Evolutionary conservation across 2,329 filamentous ascomycete genomes (phyloP).

Genomic region (Hymenoscyphus infarciens): DNA sequence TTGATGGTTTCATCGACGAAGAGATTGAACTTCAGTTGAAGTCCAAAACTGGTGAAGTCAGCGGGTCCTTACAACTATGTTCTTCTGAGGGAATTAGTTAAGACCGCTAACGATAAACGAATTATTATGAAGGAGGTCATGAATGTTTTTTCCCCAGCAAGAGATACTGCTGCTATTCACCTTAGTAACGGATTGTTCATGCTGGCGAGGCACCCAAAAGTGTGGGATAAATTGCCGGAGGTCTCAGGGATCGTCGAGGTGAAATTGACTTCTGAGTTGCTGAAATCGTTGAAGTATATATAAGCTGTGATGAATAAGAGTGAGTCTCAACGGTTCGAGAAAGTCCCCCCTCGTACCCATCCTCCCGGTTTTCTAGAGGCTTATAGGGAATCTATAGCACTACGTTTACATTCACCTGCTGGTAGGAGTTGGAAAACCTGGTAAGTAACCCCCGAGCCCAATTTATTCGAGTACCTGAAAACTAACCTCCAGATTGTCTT

Average conservation of each 20-base stretch:
- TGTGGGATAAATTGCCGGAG: conserved; percentile 39
- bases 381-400: not conserved
- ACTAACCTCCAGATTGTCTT: not conserved
- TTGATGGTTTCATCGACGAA: conserved; percentile 18
- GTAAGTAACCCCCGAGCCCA: not conserved
- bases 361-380: too few species aligned
- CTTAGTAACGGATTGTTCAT: conserved; percentile 46
- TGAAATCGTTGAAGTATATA: conserved; percentile 51
- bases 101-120: conserved; percentile 40
- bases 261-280: conserved; percentile 43
- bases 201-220: conserved; percentile 45
- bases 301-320: conserved; percentile 55
- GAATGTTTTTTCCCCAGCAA: conserved; percentile 38
- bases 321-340: too few species aligned
- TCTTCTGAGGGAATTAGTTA: conserved; percentile 47
- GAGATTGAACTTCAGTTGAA: conserved; percentile 7
- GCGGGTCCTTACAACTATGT: conserved; percentile 34
- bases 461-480: not conserved
- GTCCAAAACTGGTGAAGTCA: not conserved
- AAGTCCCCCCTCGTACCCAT: too few species aligned
- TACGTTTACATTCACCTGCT: not conserved
- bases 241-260: conserved; percentile 35
- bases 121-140: conserved; percentile 35
- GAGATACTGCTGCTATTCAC: conserved; percentile 38
- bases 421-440: conserved; percentile 9